Base-by-base conservation (phyloP, 2,329 filamentous ascomycete species). In the Ceratocystis albifundus region DNA sequence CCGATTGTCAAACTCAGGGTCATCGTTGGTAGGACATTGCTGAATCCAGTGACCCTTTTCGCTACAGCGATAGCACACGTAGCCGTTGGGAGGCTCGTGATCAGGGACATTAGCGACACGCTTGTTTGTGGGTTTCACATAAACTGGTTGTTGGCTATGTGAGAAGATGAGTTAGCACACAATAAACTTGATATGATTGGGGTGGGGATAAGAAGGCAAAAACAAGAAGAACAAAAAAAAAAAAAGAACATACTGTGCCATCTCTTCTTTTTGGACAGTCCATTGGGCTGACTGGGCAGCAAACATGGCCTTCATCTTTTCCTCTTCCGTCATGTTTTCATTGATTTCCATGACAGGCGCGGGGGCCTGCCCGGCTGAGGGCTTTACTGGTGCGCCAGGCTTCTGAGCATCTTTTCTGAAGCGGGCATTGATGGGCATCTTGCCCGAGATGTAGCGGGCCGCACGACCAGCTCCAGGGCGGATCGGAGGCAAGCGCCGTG, bases 41-140 rank as follows among this genome's bases (percentile, higher is more conserved):
- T 97, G 93, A 69, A 99, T 99, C 93, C 93, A 99, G 75, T 99
- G 94, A n/a, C 92, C 94, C 78, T 96, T 96, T 75, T 96, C 88
- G 69, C 91, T 89, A 76, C 94, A 99, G 62, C 94, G 88, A 74
- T 96, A 96, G 77, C 94, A 99, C 69, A 96, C 88, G 75, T 99
- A 99, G 65, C 92, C 92, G 65, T 89, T 88, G 0, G 94, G 94
- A 1, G 94, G 92, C 59, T 94, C 90, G 73, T 96, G 92, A 71
- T 96, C 92, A 3, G 94, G 94, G 32, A 96, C 88, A 70, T 89
- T 89, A 67, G 83, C 80, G 3, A 84, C 82, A 70, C 85, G 82
- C 73, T 94, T 94, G 25, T 61, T 66, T 61, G 76, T 83, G 25
- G 80, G 77, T 71, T 85, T 84, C 73, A 81, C 77, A 53, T 71